Evolutionary conservation across 768 basidiomycete genomes (phyloP), one percentile per base, ranked within the genome.

Genomic region (Erythrobasidium yunnanense): DNA sequence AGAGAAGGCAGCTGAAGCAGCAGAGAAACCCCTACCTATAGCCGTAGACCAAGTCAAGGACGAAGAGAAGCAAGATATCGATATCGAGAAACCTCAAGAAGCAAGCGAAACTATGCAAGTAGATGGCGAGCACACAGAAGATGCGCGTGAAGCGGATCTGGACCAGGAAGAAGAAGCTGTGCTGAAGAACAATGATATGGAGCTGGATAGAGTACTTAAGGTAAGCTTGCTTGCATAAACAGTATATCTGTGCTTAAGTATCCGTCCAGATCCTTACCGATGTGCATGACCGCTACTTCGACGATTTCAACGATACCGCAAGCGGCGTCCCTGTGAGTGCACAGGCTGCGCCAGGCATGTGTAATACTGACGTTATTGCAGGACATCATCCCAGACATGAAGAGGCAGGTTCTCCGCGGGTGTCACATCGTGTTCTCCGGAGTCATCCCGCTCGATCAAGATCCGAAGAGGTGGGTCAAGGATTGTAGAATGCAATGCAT

Each of bases 381-480:
- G 92, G 77, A 76, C 56, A 95, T 99, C 69, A 92, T 97, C 55
- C 88, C 89, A 15, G 78, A 80, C 58, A 81, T 93, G 76, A 86
- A 93, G 57, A 74, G 79, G 23, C 81, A 83, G 70, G 86, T 88
- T 0, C 80, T 97, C n/a, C 80, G 81, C 34, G 88, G 87, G 29
- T 81, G 85, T 29, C 83, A 87, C 72, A 82, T 99, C 32, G 80
- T 93, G 34, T 97, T 99, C 77, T 96, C 93, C 0, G 89, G 91
- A 65, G 84, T 99, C 42, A 91, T 97, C 63, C 91, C 93, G 2
- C 81, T 92, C n/a, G 86, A 90, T 71, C 85, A 84, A 2, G 80
- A 78, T 63, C 87, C 89, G 35, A 85, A 90, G 75, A 79, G 80
- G 52, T 87, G 66, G 72, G 77, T 68, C 23, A 7, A 15, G n/a